phyloP scores from a whole-genome alignment of 2,329 filamentous ascomycete genomes.

The Aspergillus sp. region DNA sequence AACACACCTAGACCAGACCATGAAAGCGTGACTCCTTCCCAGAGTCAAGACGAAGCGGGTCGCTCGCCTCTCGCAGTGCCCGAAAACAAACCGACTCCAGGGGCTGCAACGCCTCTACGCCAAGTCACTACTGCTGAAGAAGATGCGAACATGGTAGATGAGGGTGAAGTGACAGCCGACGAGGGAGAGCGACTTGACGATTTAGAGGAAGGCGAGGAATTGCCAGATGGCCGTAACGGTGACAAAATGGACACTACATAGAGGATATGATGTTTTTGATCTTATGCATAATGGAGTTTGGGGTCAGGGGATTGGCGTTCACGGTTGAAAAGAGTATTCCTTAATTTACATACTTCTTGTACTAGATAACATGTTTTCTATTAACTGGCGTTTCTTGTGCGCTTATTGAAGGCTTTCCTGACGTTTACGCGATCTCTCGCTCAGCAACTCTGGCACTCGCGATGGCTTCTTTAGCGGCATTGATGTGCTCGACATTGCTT shows the following conservation, averaged over 20 bases:
- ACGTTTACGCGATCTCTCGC: slow-evolving; percentile 37
- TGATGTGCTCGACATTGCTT: slow-evolving; percentile 43
- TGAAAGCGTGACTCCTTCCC: slow-evolving; percentile 42
- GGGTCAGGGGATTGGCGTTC: slow-evolving; percentile 29
- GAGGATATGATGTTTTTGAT: slow-evolving; percentile 10
- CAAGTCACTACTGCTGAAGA: slow-evolving; percentile 44
- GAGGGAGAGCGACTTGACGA: slow-evolving; percentile 42
- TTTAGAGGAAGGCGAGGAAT: slow-evolving; percentile 51
- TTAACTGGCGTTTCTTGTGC: neutral
- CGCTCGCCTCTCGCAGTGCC: slow-evolving; percentile 26
- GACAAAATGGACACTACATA: slow-evolving; percentile 68
- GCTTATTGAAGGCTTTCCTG: neutral
- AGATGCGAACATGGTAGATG: slow-evolving; percentile 62
- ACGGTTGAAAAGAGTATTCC: slow-evolving; percentile 13
- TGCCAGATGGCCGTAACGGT: slow-evolving; percentile 45
- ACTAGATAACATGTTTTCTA: neutral
- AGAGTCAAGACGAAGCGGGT: slow-evolving; percentile 33
- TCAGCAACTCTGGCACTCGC: slow-evolving; percentile 39
- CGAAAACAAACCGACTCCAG: slow-evolving; percentile 32
- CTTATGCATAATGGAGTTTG: slow-evolving; percentile 25
- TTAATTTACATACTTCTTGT: slow-evolving; percentile 10
- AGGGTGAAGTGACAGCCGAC: slow-evolving; percentile 40
- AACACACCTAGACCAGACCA: slow-evolving; percentile 53
- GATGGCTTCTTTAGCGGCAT: slow-evolving; percentile 44
- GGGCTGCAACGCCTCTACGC: slow-evolving; percentile 39